Evolutionary conservation across 2,329 filamentous ascomycete species (phyloP), one percentile per base, ranked within the genome.

Genomic region (Trichoderma cornu-damae): DNA sequence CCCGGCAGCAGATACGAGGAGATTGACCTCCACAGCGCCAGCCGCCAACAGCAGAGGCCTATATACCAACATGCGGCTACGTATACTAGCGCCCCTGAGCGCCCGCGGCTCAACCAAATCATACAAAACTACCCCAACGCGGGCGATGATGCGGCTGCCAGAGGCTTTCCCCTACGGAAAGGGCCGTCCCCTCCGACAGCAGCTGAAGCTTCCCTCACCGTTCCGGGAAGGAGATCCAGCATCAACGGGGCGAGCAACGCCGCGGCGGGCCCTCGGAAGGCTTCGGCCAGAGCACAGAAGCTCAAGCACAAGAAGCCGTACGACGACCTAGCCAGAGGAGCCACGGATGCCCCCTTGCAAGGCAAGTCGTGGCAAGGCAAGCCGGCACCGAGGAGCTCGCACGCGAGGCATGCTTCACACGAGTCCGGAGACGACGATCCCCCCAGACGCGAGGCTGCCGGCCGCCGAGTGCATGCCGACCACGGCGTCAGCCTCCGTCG

Each of bases 401-500:
- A 58, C 24, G 43, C 44, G 42, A 49, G 49, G 24, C 53, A 57
- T 38, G 48, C 34, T 20, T 44, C 47, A 37, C 62, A 64, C 55
- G 58, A 59, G 20, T 57, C 40, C 7, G 65, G 63, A 4, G 63
- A 67, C 12, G 64, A 66, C 26, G 61, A 53, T 12, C 60, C 67
- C 14, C 66, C 68, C 4, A 62, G 69, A 4, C 62, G 61, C 22
- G 63, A 69, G 20, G 42, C 61, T 44, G 59, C 65, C 26, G 61
- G 65, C 22, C 66, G 66, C 37, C 65, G 61, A 24, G 59, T 68
- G 43, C 64, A 67, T 28, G 51, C 61, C 4, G 63, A 68, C 8
- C 71, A 71, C 55, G 68, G 67, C 4, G 72, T 79, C 59, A 79
- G 71, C 64, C 73, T 84, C 28, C 73, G 73, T 55, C 74, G 75